phyloP scores from a whole-genome alignment of 805 yeast species.

The Cephaloascus albidus region DNA sequence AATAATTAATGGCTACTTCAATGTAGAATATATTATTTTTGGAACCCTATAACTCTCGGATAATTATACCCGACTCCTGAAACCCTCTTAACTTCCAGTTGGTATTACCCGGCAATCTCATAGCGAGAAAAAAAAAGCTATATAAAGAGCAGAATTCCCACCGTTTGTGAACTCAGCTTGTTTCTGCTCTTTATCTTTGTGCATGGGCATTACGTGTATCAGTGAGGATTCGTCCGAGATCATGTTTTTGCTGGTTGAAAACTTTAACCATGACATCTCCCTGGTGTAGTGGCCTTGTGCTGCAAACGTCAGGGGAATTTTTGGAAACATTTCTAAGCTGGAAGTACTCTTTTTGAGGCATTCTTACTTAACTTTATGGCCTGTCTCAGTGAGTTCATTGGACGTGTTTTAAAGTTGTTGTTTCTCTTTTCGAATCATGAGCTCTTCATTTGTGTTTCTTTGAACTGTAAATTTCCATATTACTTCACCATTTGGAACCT shows the following conservation, averaged over 20 bases:
- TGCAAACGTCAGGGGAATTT: conserved; percentile 59
- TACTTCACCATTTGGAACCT: no score
- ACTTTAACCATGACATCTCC: conserved; percentile 92
- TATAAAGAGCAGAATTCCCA: neutral
- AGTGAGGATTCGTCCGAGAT: conserved; percentile 99
- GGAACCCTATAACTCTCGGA: no score
- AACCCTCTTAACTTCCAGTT: no score
- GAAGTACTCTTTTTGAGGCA: neutral
- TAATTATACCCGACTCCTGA: no score
- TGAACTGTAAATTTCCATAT: no score
- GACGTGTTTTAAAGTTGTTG: neutral
- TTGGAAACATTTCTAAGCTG: conserved; percentile 35
- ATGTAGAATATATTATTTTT: no score
- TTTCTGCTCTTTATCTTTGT: conserved; percentile 70
- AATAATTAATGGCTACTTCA: no score
- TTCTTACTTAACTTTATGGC: neutral
- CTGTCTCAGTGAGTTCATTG: neutral
- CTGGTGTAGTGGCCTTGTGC: conserved; percentile 37
- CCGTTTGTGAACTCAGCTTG: neutral
- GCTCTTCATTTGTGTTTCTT: no score
- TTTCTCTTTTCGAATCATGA: no score
- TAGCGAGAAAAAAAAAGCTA: no score
- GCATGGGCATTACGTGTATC: conserved; percentile 99
- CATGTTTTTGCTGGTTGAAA: conserved; percentile 99
- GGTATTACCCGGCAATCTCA: no score